Conservation (phyloP, 345 rosid species). For the Populus pruinosa region DNA sequence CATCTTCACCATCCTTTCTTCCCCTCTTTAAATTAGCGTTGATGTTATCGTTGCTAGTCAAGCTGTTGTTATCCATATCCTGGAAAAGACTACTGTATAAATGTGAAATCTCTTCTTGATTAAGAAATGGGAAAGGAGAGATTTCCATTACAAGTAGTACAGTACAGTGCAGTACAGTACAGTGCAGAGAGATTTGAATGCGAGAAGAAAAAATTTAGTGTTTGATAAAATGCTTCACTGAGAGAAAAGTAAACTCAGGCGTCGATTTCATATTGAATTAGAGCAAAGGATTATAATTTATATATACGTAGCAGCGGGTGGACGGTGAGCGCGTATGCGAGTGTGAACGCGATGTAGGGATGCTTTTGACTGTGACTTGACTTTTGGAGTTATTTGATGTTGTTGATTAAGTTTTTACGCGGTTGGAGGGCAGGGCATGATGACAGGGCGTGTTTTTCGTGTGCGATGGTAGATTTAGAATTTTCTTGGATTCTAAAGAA, state of each 20-base stretch:
- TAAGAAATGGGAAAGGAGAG: conserved; percentile 24
- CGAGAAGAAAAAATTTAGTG: not conserved
- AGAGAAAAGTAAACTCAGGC: not conserved
- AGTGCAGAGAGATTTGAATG: not conserved
- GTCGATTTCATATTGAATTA: not conserved
- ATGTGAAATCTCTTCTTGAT: conserved; percentile 34
- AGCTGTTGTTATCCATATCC: conserved; percentile 19
- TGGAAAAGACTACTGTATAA: conserved; percentile 19
- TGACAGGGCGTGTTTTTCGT: not conserved
- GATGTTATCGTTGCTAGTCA: not conserved
- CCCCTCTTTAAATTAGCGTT: conserved; percentile 18
- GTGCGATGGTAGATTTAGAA: not conserved
- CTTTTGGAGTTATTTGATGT: not conserved
- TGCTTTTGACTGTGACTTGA: conserved; percentile 25
- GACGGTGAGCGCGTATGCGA: conserved; percentile 26
- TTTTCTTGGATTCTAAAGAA: not conserved
- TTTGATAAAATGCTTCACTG: conserved; percentile 1
- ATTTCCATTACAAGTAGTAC: conserved; percentile 25
- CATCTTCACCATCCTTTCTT: conserved; percentile 6
- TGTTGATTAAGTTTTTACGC: conserved; percentile 2
- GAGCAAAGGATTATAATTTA: not conserved
- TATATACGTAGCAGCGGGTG: not conserved
- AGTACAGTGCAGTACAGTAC: not conserved
- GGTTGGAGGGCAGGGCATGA: not conserved
- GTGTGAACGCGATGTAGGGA: conserved; percentile 21